Evolutionary conservation across 768 basidiomycete species (phyloP).

Genomic region (Hygrophorus pudorinus): DNA sequence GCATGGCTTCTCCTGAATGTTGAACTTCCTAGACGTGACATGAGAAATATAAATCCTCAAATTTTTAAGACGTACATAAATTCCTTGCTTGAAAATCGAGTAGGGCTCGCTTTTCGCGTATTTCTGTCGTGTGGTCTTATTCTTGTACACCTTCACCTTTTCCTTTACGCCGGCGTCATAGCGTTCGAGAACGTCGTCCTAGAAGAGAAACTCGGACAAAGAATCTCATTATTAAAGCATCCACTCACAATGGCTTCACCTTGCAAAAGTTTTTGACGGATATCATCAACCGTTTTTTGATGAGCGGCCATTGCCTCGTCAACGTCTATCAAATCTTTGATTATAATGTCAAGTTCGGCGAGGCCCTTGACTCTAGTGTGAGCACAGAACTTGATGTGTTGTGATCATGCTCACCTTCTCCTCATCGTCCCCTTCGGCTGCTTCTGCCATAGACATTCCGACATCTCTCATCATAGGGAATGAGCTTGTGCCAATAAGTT

Average conservation of each 20-base stretch:
- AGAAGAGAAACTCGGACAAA: conserved; percentile 1
- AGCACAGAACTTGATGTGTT: not conserved
- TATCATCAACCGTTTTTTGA: conserved; percentile 37
- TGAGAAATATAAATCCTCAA: not conserved
- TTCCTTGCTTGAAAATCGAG: conserved; percentile 45
- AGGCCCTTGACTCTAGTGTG: conserved; percentile 31
- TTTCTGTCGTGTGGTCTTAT: conserved; percentile 68
- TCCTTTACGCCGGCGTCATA: conserved; percentile 42
- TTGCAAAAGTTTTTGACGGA: conserved; percentile 46
- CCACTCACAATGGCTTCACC: conserved; percentile 51
- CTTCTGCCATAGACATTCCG: conserved; percentile 52
- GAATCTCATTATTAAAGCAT: not conserved
- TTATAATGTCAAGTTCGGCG: conserved; percentile 50
- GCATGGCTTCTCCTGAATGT: conserved; percentile 59
- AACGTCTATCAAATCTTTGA: conserved; percentile 63
- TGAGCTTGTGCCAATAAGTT: conserved; percentile 32
- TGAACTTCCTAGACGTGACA: conserved; percentile 43
- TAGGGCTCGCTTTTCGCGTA: conserved; percentile 60
- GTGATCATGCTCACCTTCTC: conserved; percentile 33
- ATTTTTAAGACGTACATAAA: conserved; percentile 45
- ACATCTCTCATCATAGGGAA: conserved; percentile 40
- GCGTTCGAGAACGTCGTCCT: conserved; percentile 41
- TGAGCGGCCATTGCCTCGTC: conserved; percentile 51
- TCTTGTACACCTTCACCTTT: conserved; percentile 35
- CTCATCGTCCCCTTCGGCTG: conserved; percentile 41